These are phyloP conservation scores for Aspergillus sp. DNA, from an alignment of 2,329 filamentous ascomycete species.

Conservation along the genomic window DNA sequence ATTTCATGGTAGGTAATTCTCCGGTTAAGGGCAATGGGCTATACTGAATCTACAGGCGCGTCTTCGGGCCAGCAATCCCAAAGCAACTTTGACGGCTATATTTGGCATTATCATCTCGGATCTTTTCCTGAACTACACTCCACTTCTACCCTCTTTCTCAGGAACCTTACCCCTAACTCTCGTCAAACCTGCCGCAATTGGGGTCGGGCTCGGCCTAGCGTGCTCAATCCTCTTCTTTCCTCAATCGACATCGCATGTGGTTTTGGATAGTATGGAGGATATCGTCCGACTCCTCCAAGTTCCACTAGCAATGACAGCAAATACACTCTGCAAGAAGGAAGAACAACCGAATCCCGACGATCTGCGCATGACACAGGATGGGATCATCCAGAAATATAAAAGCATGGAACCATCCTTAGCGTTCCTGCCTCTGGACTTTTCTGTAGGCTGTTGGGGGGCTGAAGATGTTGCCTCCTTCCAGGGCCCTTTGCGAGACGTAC, in stretches of 20 bases:
- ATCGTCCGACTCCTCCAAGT: slow-evolving; percentile 31
- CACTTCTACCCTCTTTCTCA: slow-evolving; percentile 45
- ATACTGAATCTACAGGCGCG: slow-evolving; percentile 36
- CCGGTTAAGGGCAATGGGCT: not conserved
- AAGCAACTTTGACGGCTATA: slow-evolving; percentile 48
- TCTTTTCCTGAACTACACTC: slow-evolving; percentile 49
- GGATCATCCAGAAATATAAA: slow-evolving; percentile 42
- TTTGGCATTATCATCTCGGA: slow-evolving; percentile 53
- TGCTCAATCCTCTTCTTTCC: slow-evolving; percentile 53
- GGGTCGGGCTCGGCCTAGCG: slow-evolving; percentile 48
- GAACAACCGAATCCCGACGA: slow-evolving; percentile 22
- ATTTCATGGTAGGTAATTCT: slow-evolving; percentile 34
- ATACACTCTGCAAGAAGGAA: slow-evolving; percentile 19
- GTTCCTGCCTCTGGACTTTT: slow-evolving; percentile 53
- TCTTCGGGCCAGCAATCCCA: slow-evolving; percentile 49
- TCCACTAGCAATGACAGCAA: slow-evolving; percentile 35
- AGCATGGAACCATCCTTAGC: slow-evolving; percentile 42
- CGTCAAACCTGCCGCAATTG: slow-evolving; percentile 52
- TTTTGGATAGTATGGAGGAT: slow-evolving; percentile 39
- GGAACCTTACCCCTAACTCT: slow-evolving; percentile 44
- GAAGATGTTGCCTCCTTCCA: slow-evolving; percentile 46
- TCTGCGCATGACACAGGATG: slow-evolving; percentile 34
- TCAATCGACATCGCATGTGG: slow-evolving; percentile 51
- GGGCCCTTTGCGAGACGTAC: slow-evolving; percentile 39
- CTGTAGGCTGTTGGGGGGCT: slow-evolving; percentile 49